Base-by-base conservation (phyloP, 495 filamentous ascomycete genomes). In the Opeltia flavorubescens region DNA sequence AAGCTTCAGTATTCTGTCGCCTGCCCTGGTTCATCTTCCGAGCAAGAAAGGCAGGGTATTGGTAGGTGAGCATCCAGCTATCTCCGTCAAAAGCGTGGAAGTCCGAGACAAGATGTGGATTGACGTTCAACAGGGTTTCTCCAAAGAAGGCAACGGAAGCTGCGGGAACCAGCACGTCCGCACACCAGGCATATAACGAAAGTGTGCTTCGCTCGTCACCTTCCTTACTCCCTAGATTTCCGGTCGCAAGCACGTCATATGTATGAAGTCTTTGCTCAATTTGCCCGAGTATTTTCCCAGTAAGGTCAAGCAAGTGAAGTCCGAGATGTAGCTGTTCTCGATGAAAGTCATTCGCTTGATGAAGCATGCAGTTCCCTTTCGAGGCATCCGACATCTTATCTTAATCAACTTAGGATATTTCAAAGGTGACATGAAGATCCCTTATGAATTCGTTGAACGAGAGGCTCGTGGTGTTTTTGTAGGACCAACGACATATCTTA, bases 41-140 rank as follows among this genome's bases (percentile, higher is more conserved):
- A 35, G 43, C 24, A 40, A 55, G n/a, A 11, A 35, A 9, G 44
- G 50, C 0, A 28, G 48, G 41, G 36, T 41, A 15, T 20, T 43
- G 25, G 25, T 52, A 52, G 0, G 50, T 40, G n/a, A 58, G 36
- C 50, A 53, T 58, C 59, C 61, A 65, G 25, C 41, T 55, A n/a
- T 51, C 28, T 7, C 55, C 38, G 23, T 63, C 61, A 44, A 53
- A 65, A 5, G 20, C 33, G 46, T 50, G 23, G 44, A 59, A 55
- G 13, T 30, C 38, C 6, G 30, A 18, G 9, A 49, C 17, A 11
- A 63, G 31, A 12, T 59, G 29, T 8, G 61, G 59, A 4, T 55
- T 31, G n/a, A 57, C 45, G 17, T 59, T 24, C 5, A 48, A 29
- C n/a, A 64, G 26, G 4, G 15, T 15, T 27, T 61, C 52, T 5